phyloP scores from a whole-genome alignment of 345 rosid genomes.

The Lumnitzera littorea region DNA sequence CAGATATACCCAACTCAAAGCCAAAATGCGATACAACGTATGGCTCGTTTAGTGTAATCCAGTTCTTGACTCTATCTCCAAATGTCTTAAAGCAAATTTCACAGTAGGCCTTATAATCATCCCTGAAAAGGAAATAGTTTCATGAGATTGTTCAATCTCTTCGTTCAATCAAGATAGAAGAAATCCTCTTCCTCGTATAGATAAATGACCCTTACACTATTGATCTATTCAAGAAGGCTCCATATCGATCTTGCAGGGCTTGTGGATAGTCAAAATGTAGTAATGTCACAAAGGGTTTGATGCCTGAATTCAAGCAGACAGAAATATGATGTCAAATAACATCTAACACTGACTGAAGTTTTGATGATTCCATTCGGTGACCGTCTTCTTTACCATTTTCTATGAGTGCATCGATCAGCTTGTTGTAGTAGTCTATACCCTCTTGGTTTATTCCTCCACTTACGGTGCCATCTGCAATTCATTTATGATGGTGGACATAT shows the following conservation, averaged over 20 bases:
- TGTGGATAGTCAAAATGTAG: conserved; percentile 38
- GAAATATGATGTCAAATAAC: not conserved
- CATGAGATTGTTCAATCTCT: not conserved
- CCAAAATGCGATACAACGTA: conserved; percentile 19
- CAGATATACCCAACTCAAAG: conserved; percentile 7
- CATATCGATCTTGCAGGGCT: conserved; percentile 24
- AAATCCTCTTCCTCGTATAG: not conserved
- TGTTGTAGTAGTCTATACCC: conserved; percentile 31
- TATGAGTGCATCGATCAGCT: conserved; percentile 16
- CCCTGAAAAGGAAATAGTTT: conserved; percentile 15
- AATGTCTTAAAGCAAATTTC: conserved; percentile 31
- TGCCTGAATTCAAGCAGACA: conserved; percentile 12
- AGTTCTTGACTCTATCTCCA: conserved; percentile 45
- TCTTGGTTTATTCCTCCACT: conserved; percentile 28
- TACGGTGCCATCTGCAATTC: conserved; percentile 23
- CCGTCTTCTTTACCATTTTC: conserved; percentile 13
- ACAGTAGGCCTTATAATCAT: conserved; percentile 38
- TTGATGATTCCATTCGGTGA: not conserved
- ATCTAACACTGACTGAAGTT: not conserved
- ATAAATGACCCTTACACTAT: conserved; percentile 22
- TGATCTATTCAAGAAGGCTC: conserved; percentile 25
- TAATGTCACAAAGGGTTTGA: conserved; percentile 29
- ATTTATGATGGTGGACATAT: too few species aligned
- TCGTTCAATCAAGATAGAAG: not conserved
- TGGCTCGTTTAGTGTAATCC: conserved; percentile 44